A percentile compares a stretch with the other conserved stretches of the same genome.
Evolutionary conservation across 2,329 filamentous ascomycete genomes (phyloP).

Genomic region (Fusarium succisae): DNA sequence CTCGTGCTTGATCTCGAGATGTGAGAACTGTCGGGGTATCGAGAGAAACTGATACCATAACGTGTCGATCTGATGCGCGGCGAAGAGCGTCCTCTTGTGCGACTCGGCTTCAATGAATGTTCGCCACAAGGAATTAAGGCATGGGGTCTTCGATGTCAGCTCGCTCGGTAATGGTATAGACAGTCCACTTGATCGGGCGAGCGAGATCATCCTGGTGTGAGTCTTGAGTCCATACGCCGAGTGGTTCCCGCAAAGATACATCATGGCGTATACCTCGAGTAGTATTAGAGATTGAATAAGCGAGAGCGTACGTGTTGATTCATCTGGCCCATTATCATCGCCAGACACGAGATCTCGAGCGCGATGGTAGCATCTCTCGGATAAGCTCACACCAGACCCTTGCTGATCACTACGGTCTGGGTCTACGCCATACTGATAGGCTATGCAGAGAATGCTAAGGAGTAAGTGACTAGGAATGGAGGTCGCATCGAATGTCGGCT

Average conservation of each 20-base stretch:
- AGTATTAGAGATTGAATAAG: conserved; percentile 52
- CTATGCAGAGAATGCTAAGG: conserved; percentile 50
- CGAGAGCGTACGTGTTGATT: conserved; percentile 41
- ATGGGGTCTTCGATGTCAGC: conserved; percentile 8
- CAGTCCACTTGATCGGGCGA: conserved; percentile 48
- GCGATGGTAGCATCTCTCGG: conserved; percentile 9
- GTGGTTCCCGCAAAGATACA: conserved; percentile 52
- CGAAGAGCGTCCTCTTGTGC: conserved; percentile 53
- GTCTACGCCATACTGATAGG: conserved; percentile 51
- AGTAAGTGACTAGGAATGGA: conserved; percentile 40
- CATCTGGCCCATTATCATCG: neutral
- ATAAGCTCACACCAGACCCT: neutral
- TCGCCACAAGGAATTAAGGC: conserved; percentile 47
- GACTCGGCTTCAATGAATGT: conserved; percentile 50
- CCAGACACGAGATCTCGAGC: neutral
- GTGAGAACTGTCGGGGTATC: conserved; percentile 48
- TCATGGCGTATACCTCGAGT: conserved; percentile 54
- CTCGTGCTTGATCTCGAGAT: conserved; percentile 56
- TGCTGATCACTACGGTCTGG: conserved; percentile 44
- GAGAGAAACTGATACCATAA: conserved; percentile 56
- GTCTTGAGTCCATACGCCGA: conserved; percentile 50
- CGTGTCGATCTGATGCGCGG: conserved; percentile 54
- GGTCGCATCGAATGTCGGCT: neutral
- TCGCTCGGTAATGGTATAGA: conserved; percentile 45
- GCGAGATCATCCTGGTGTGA: conserved; percentile 52